phyloP scores from a whole-genome alignment of 2,329 filamentous ascomycete species.

The Phaeosphaeria sp. region DNA sequence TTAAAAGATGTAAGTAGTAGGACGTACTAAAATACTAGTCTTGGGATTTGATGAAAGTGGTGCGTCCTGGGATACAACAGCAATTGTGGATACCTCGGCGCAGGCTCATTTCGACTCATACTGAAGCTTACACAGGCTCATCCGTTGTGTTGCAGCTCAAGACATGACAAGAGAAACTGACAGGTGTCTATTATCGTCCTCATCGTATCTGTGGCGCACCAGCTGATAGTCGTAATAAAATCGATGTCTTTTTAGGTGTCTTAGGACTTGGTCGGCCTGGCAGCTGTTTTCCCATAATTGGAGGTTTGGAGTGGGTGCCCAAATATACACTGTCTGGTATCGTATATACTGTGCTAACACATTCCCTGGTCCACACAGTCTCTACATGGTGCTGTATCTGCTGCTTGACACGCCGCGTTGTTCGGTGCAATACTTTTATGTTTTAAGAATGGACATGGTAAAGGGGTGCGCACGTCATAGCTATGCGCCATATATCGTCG shows the following conservation, averaged over 20 bases:
- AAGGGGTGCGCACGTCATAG: no score
- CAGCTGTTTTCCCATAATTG: not conserved
- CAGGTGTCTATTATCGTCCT: not conserved
- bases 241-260: not conserved
- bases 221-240: not conserved
- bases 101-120: not conserved
- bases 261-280: not conserved
- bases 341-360: no score
- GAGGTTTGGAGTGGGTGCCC: no score
- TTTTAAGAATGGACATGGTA: no score
- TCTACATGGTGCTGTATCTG: no score
- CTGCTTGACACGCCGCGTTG: no score
- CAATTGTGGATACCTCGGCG: not conserved
- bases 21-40: not conserved
- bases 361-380: no score
- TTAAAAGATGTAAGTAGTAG: not conserved
- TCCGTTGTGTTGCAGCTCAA: not conserved
- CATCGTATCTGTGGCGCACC: not conserved
- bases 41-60: not conserved
- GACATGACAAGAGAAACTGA: not conserved
- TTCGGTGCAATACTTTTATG: no score
- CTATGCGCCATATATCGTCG: no score
- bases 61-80: not conserved
- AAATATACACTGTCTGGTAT: no score
- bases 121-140: not conserved